These are phyloP conservation scores for Russula sp. DNA, from an alignment of 768 basidiomycete genomes.

Conservation along the genomic window DNA sequence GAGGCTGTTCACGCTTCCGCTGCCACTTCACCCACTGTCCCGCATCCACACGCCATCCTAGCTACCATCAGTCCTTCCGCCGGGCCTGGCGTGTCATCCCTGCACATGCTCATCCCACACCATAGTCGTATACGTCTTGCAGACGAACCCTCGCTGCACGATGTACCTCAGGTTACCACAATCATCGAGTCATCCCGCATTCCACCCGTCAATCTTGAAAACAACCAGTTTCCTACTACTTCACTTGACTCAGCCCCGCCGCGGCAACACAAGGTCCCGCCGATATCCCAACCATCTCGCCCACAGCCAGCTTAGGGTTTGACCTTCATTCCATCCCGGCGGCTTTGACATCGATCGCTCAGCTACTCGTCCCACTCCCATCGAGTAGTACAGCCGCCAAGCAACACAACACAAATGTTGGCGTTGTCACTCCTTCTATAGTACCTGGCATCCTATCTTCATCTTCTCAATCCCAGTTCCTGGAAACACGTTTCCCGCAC, in stretches of 20 bases:
- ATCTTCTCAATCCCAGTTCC: background rate
- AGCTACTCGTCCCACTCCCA: background rate
- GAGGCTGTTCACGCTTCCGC: background rate
- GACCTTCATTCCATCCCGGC: background rate
- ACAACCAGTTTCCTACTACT: background rate
- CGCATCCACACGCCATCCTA: background rate
- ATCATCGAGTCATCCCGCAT: background rate
- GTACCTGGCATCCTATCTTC: background rate
- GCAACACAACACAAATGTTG: background rate
- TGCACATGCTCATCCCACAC: background rate
- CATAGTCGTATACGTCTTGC: background rate
- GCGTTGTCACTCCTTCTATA: background rate
- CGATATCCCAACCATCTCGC: background rate
- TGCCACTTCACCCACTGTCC: background rate
- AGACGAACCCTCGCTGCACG: background rate
- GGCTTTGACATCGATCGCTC: background rate
- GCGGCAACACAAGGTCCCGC: background rate
- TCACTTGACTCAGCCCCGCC: background rate
- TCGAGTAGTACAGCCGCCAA: background rate
- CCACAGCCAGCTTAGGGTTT: background rate
- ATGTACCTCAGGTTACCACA: background rate
- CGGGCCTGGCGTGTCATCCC: background rate
- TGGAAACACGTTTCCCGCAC: too few relatives aligned
- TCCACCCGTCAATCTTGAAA: background rate
- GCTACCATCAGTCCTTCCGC: background rate